These are phyloP conservation scores for Xylaria palmicola DNA, from an alignment of 495 filamentous ascomycete genomes.

Conservation along the genomic window DNA sequence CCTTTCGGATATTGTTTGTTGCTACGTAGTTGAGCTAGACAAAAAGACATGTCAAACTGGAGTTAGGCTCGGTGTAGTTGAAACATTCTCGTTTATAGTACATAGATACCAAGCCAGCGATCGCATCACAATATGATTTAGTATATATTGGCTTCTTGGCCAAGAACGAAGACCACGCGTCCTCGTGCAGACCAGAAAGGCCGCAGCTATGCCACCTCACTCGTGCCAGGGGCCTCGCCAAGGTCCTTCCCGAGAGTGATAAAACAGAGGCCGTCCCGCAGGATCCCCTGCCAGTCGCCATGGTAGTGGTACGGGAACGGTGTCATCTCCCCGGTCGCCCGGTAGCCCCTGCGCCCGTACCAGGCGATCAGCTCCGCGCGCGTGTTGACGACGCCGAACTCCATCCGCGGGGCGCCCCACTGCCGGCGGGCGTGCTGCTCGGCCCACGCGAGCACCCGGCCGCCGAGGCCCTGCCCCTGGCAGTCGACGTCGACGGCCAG, in stretches of 20 bases:
- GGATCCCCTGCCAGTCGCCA: constrained; percentile 20
- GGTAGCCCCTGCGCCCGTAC: constrained; percentile 47
- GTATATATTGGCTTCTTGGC: too few relatives aligned
- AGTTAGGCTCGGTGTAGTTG: too few relatives aligned
- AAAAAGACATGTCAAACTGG: neutral
- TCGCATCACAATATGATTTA: too few relatives aligned
- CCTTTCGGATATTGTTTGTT: neutral
- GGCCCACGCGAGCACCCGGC: constrained; percentile 38
- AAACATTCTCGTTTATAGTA: too few relatives aligned
- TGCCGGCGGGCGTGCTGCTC: constrained; percentile 35
- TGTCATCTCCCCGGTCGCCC: constrained; percentile 34
- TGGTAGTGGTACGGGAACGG: constrained; percentile 38
- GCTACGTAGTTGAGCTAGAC: neutral
- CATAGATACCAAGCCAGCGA: too few relatives aligned
- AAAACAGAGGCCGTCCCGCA: constrained; percentile 43
- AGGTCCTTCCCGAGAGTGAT: constrained; percentile 35
- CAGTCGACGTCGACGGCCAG: constrained; percentile 39
- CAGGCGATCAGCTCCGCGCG: constrained; percentile 42
- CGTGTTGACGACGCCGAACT: constrained; percentile 42
- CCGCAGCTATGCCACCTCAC: neutral
- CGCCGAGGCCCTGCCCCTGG: constrained; percentile 42
- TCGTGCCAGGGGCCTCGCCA: neutral
- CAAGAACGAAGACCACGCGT: too few relatives aligned
- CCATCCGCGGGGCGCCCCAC: constrained; percentile 33
- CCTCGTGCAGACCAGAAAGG: neutral